phyloP scores from a whole-genome alignment of 2,329 filamentous ascomycete genomes.

The Cladosporium sp. region DNA sequence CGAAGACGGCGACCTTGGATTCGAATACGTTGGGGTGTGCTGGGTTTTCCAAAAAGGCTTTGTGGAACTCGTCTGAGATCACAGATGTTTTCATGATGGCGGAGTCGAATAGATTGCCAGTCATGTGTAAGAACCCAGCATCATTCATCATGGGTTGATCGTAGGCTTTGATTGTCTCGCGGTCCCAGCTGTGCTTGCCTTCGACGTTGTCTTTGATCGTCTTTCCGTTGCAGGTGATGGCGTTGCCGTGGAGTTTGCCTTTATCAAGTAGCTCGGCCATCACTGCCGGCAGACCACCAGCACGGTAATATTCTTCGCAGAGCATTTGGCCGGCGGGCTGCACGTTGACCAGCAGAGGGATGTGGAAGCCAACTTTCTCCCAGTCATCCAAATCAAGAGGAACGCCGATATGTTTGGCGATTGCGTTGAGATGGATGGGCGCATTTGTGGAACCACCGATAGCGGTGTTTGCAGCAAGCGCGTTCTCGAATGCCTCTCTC shows the following conservation, averaged over 20 bases:
- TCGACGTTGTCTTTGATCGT: constrained; percentile 41
- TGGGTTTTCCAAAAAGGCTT: constrained; percentile 25
- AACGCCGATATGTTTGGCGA: constrained; percentile 52
- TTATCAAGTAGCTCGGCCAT: constrained; percentile 50
- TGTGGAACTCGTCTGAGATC: constrained; percentile 24
- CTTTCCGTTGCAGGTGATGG: constrained; percentile 45
- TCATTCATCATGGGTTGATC: constrained; percentile 44
- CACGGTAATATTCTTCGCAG: constrained; percentile 51
- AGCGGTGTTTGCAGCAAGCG: constrained; percentile 50
- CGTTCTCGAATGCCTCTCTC: constrained; percentile 52
- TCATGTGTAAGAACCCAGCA: constrained; percentile 43
- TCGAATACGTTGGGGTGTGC: constrained; percentile 27
- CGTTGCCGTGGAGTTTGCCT: constrained; percentile 41
- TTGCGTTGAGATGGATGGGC: constrained; percentile 52
- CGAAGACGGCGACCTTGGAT: constrained; percentile 26
- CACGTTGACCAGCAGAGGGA: constrained; percentile 52
- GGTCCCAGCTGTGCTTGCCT: constrained; percentile 47
- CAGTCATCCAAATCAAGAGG: constrained; percentile 49
- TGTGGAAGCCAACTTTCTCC: constrained; percentile 46
- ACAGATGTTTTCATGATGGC: constrained; percentile 30
- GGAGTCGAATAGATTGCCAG: constrained; percentile 28
- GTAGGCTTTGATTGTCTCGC: constrained; percentile 43
- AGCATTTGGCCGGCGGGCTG: constrained; percentile 51
- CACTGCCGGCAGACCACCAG: constrained; percentile 50
- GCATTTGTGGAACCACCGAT: constrained; percentile 56